These are phyloP conservation scores for Neurospora hispaniola DNA, from an alignment of 495 filamentous ascomycete genomes.

Conservation along the genomic window DNA sequence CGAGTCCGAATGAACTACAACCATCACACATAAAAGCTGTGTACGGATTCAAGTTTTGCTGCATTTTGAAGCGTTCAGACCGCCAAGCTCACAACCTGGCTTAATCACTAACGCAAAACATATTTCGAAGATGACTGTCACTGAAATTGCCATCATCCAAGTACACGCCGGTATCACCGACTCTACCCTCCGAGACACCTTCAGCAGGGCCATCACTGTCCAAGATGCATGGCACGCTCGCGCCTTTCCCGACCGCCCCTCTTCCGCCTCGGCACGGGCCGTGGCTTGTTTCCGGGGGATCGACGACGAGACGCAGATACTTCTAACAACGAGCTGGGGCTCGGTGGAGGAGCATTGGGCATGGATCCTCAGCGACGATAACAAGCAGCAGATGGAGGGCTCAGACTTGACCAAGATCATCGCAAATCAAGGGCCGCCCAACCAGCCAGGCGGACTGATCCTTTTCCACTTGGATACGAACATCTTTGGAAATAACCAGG, in stretches of 20 bases:
- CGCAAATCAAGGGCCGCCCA: slow-evolving; percentile 22
- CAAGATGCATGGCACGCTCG: slow-evolving; percentile 30
- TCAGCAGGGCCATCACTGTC: slow-evolving; percentile 15
- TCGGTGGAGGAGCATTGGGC: slow-evolving; percentile 34
- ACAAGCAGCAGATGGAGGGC: slow-evolving; percentile 13
- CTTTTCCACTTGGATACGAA: slow-evolving; percentile 32
- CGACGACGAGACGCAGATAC: slow-evolving; percentile 36
- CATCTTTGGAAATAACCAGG: slow-evolving; percentile 14
- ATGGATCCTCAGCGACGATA: slow-evolving; percentile 36
- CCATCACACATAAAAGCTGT: neutral
- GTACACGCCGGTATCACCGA: slow-evolving; percentile 17
- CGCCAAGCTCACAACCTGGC: neutral
- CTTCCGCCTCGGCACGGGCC: slow-evolving; percentile 13
- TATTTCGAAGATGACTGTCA: slow-evolving; percentile 35
- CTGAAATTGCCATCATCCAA: slow-evolving; percentile 42
- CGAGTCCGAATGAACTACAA: neutral
- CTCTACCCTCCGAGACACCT: slow-evolving; percentile 15
- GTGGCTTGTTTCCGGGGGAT: slow-evolving; percentile 31
- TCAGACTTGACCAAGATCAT: slow-evolving; percentile 13
- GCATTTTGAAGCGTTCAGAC: neutral
- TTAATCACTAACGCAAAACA: neutral
- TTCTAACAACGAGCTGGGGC: slow-evolving; percentile 43
- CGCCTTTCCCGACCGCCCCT: slow-evolving; percentile 16
- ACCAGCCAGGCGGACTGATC: slow-evolving; percentile 14
- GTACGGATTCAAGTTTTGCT: neutral